Evolutionary conservation across 352 stramenopile genomes (phyloP).

Genomic region (Phytophthora pini): DNA sequence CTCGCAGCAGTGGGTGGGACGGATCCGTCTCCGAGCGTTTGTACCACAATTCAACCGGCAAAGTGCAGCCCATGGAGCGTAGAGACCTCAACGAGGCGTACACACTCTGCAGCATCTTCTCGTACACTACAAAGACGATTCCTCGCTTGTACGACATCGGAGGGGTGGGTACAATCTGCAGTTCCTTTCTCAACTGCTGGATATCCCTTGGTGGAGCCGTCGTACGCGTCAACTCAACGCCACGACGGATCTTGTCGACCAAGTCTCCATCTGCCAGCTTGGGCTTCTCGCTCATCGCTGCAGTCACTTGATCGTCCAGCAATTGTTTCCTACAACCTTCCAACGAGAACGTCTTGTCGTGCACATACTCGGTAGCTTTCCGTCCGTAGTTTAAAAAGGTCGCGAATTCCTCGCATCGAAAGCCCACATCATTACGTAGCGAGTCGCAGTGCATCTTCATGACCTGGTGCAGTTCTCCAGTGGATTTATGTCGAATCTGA

Average conservation of each 20-base stretch:
- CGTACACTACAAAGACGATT: conserved; percentile 62
- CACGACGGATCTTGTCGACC: conserved; percentile 28
- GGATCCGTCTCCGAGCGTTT: conserved; percentile 51
- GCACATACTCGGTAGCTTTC: conserved; percentile 47
- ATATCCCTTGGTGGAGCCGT: conserved; percentile 4
- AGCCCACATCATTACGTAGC: conserved; percentile 42
- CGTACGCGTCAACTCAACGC: conserved; percentile 13
- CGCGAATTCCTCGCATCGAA: conserved; percentile 54
- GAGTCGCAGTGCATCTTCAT: conserved; percentile 75
- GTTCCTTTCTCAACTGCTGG: conserved; percentile 10
- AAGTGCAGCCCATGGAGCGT: conserved; percentile 41
- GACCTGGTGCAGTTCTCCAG: conserved; percentile 38
- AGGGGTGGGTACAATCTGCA: not conserved
- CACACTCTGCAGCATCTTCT: conserved; percentile 57
- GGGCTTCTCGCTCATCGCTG: conserved; percentile 8
- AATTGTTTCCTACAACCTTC: conserved; percentile 35
- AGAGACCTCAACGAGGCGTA: conserved; percentile 58
- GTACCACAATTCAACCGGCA: conserved; percentile 83
- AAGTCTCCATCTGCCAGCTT: conserved; percentile 5
- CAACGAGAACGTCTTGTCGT: conserved; percentile 50
- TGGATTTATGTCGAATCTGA: conserved; percentile 45
- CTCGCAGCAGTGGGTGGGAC: conserved; percentile 50
- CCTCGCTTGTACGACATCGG: conserved; percentile 37
- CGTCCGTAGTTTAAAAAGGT: conserved; percentile 48
- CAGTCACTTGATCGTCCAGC: conserved; percentile 35